Evolutionary conservation across 768 basidiomycete species (phyloP).

Genomic region (Porphyrellus cyaneotinctus): DNA sequence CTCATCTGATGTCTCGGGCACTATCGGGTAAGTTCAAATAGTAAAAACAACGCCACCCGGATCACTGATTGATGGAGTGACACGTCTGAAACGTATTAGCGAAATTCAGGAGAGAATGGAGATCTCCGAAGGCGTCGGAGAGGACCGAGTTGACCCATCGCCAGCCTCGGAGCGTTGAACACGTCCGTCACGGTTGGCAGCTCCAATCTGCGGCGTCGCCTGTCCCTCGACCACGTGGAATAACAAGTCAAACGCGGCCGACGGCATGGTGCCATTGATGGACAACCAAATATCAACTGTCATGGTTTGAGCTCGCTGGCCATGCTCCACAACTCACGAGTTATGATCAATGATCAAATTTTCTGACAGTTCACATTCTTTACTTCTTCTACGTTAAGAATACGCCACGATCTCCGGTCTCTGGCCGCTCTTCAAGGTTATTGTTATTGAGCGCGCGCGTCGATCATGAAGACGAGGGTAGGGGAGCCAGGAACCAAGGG

Average conservation of each 20-base stretch:
- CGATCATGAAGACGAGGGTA: no score
- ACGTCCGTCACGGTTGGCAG: neutral
- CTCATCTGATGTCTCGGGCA: neutral
- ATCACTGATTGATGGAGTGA: neutral
- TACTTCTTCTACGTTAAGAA: neutral
- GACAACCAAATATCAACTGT: no score
- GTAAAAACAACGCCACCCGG: neutral
- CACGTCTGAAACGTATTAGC: no score
- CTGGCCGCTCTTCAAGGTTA: no score
- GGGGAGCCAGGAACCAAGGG: no score
- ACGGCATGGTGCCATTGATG: no score
- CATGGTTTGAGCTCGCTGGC: neutral
- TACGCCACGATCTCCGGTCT: neutral
- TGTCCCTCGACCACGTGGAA: no score
- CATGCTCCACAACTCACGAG: neutral
- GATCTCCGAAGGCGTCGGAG: neutral
- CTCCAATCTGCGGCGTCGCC: no score
- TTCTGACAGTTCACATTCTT: neutral
- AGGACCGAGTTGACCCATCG: no score
- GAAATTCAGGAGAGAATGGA: neutral
- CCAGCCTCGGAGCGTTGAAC: no score
- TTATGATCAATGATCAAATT: neutral
- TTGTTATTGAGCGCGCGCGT: no score
- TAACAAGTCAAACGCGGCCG: no score
- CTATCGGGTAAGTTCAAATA: neutral